These are phyloP conservation scores for Candida glucosophila DNA, from an alignment of 1,139 yeast genomes.

Conservation along the genomic window DNA sequence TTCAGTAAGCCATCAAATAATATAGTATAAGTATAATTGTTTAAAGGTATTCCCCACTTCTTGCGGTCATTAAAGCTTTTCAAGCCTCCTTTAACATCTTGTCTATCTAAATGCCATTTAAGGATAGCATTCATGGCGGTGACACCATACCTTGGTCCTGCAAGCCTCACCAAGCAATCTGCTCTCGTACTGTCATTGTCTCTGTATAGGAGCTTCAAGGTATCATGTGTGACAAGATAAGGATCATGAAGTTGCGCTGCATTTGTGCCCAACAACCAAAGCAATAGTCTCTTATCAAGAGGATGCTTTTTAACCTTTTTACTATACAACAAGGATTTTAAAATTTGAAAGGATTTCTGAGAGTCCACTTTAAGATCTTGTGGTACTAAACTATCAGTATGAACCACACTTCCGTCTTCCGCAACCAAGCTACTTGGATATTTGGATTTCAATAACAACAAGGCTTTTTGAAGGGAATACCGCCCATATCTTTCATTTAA, in stretches of 20 bases:
- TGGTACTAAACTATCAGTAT: conserved; percentile 8
- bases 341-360: conserved; percentile 16
- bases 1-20: conserved; percentile 51
- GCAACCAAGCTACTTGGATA: conserved; percentile 11
- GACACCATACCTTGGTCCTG: conserved; percentile 34
- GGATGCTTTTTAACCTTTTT: conserved; percentile 17
- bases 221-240: conserved; percentile 43
- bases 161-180: conserved; percentile 38
- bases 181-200: conserved; percentile 46
- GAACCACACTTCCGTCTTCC: conserved; percentile 13
- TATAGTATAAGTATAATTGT: conserved; percentile 47
- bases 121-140: conserved; percentile 57
- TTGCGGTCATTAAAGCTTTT: conserved; percentile 44
- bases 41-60: conserved; percentile 49
- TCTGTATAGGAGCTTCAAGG: conserved; percentile 37
- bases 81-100: conserved; percentile 36
- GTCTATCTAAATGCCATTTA: conserved; percentile 36
- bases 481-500: conserved; percentile 1
- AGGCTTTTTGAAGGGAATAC: conserved; percentile 16
- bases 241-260: conserved; percentile 51
- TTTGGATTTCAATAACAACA: conserved; percentile 10
- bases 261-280: conserved; percentile 48
- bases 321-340: conserved; percentile 20
- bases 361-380: conserved; percentile 17
- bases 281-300: conserved; percentile 36